Conservation (phyloP, 768 basidiomycete genomes). For the Suillus placidus region DNA sequence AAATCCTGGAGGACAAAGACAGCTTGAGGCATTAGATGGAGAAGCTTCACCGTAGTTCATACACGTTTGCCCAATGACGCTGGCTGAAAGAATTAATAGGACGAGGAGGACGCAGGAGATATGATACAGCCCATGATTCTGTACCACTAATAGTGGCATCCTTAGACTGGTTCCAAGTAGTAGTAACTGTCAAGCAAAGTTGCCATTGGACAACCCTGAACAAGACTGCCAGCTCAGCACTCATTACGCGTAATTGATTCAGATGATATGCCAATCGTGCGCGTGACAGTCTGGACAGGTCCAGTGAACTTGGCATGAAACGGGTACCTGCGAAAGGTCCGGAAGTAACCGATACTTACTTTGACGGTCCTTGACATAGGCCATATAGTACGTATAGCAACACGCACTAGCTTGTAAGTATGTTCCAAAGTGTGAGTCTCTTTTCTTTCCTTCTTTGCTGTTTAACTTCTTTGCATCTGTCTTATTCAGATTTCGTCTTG, state of each 20-base stretch:
- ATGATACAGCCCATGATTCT: neutral
- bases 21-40: conserved; percentile 35
- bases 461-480: neutral
- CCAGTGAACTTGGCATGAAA: neutral
- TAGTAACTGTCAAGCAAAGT: too few relatives aligned
- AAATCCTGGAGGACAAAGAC: conserved; percentile 82
- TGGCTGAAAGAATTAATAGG: conserved; percentile 14
- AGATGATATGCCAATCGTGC: neutral
- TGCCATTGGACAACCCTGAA: neutral
- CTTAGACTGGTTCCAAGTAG: neutral
- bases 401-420: neutral
- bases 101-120: conserved; percentile 15
- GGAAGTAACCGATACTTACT: neutral
- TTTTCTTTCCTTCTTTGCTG: neutral
- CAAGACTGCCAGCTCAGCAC: neutral
- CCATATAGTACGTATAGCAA: neutral
- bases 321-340: neutral
- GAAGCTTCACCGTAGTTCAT: conserved; percentile 23
- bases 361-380: neutral
- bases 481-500: conserved; percentile 49
- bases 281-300: too few relatives aligned
- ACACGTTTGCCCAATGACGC: conserved; percentile 30
- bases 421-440: neutral
- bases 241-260: neutral
- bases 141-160: neutral